phyloP scores from a whole-genome alignment of 1,139 yeast species.

The Geotrichum reessii region DNA sequence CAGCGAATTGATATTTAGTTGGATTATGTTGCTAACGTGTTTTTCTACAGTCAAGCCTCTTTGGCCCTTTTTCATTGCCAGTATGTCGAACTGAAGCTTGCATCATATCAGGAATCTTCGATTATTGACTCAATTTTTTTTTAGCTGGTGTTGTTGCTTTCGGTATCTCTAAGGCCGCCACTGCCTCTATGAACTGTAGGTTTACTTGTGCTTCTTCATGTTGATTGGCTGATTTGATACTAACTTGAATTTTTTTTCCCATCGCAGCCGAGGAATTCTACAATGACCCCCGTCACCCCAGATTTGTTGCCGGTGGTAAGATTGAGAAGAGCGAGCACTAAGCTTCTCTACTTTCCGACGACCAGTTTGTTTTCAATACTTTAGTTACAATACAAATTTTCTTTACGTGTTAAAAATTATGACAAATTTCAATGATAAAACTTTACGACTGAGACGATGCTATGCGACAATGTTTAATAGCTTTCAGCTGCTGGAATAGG shows the following conservation, averaged over 20 bases:
- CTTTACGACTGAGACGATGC: background rate
- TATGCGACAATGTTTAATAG: background rate
- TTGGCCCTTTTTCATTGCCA: constrained; percentile 66
- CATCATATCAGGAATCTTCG: background rate
- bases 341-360: background rate
- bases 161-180: constrained; percentile 53
- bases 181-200: constrained; percentile 47
- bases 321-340: constrained; percentile 41
- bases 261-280: constrained; percentile 47
- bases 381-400: background rate
- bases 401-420: background rate
- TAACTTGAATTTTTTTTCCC: background rate
- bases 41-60: constrained; percentile 44
- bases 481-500: background rate
- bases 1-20: background rate
- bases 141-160: constrained; percentile 46
- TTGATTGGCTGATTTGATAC: background rate
- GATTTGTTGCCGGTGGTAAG: constrained; percentile 54
- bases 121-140: constrained; percentile 2
- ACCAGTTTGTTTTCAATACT: background rate
- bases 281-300: constrained; percentile 77
- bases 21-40: constrained; percentile 1
- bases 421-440: background rate
- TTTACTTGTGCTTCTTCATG: constrained; percentile 1
- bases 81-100: constrained; percentile 33